phyloP scores from a whole-genome alignment of 768 basidiomycete species.

The Tylopilus balloui region DNA sequence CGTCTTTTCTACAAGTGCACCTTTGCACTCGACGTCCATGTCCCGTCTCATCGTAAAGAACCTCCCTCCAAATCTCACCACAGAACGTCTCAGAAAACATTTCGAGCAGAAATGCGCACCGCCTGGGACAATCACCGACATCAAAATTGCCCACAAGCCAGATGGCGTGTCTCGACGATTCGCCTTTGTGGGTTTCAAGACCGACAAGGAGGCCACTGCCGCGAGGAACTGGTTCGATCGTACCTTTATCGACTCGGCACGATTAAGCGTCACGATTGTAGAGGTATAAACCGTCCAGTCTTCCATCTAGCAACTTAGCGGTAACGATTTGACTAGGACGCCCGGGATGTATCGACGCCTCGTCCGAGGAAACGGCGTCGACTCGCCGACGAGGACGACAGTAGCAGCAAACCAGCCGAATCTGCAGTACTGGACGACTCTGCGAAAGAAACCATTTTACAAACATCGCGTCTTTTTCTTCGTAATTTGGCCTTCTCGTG shows the following conservation, averaged over 20 bases:
- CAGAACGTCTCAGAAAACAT: slow-evolving; percentile 59
- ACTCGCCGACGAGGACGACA: slow-evolving; percentile 48
- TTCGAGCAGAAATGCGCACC: slow-evolving; percentile 61
- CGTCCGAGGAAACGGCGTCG: slow-evolving; percentile 69
- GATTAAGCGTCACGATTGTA: slow-evolving; percentile 70
- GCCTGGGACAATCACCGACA: slow-evolving; percentile 75
- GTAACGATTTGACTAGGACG: slow-evolving; percentile 43
- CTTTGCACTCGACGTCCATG: slow-evolving; percentile 39
- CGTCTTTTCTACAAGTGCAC: background rate
- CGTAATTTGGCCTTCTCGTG: slow-evolving; percentile 93
- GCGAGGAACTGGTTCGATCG: slow-evolving; percentile 83
- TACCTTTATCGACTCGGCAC: slow-evolving; percentile 76
- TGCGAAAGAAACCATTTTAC: slow-evolving; percentile 50
- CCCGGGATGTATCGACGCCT: slow-evolving; percentile 62
- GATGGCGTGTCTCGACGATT: slow-evolving; percentile 84
- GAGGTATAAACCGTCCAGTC: slow-evolving; percentile 45
- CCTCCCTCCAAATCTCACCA: slow-evolving; percentile 64
- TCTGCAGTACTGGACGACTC: slow-evolving; percentile 28
- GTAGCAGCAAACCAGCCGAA: slow-evolving; percentile 6
- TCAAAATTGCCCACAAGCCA: slow-evolving; percentile 69
- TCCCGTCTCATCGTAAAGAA: slow-evolving; percentile 84
- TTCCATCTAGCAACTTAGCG: background rate
- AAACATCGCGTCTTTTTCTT: slow-evolving; percentile 80
- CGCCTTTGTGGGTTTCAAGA: slow-evolving; percentile 90
- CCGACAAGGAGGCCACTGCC: slow-evolving; percentile 63